A percentile compares a stretch with the other conserved stretches of the same genome.
Conservation (phyloP, 441 rosid species). For the Mallotus repandus region DNA sequence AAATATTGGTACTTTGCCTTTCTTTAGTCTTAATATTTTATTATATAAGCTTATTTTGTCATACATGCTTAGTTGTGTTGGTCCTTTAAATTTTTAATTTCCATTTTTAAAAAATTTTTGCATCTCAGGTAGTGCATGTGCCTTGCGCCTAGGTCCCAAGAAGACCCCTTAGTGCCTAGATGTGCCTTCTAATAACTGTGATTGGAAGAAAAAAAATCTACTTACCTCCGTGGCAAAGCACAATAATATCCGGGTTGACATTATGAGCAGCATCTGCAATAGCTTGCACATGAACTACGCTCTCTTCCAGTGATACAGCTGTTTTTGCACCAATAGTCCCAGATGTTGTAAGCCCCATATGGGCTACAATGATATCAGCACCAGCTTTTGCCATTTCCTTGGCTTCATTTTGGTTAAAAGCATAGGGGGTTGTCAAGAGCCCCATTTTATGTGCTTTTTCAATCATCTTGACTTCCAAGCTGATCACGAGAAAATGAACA, state of each 20-base stretch:
- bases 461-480: slow-evolving; percentile 91
- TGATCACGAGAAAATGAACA: slow-evolving; percentile 26
- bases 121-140: too few relatives aligned
- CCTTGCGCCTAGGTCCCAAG: too few relatives aligned
- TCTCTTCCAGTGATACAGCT: slow-evolving; percentile 72
- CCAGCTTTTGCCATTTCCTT: slow-evolving; percentile 88
- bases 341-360: slow-evolving; percentile 91
- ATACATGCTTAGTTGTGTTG: too few relatives aligned
- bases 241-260: slow-evolving; percentile 58
- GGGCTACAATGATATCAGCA: slow-evolving; percentile 93
- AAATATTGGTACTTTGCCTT: too few relatives aligned
- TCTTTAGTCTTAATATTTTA: too few relatives aligned
- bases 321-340: slow-evolving; percentile 93
- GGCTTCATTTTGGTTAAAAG: slow-evolving; percentile 73
- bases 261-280: slow-evolving; percentile 79
- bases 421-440: slow-evolving; percentile 89
- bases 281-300: slow-evolving; percentile 71
- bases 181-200: too few relatives aligned
- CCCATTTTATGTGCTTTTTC: slow-evolving; percentile 84
- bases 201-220: background rate
- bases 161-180: too few relatives aligned
- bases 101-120: too few relatives aligned
- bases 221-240: slow-evolving; percentile 95
- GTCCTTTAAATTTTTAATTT: too few relatives aligned
- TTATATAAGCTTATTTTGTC: too few relatives aligned